phyloP scores from a whole-genome alignment of 768 basidiomycete genomes.

The Xerocomus potaroensis region DNA sequence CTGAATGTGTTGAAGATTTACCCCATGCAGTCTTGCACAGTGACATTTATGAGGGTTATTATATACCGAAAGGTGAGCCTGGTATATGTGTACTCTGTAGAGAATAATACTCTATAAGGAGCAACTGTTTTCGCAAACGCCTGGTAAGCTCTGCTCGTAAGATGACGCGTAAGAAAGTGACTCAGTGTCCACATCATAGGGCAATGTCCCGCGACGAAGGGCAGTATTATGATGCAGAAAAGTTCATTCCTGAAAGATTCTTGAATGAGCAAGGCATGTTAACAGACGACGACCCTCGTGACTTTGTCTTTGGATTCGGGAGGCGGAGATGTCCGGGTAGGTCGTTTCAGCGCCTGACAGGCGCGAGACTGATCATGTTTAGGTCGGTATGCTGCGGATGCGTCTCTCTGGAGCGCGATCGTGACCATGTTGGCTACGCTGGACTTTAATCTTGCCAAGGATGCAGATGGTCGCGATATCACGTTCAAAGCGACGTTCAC shows the following conservation, averaged over 20 bases:
- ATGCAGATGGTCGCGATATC: no score
- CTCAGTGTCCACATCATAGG: constrained; percentile 1
- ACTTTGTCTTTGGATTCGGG: constrained; percentile 9
- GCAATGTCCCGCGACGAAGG: constrained; percentile 9
- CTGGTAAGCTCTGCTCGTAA: constrained; percentile 1
- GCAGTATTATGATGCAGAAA: constrained; percentile 12
- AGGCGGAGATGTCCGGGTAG: constrained; percentile 5
- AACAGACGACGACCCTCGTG: constrained; percentile 5
- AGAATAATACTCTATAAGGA: no score
- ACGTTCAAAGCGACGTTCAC: no score
- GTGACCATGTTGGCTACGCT: constrained; percentile 8
- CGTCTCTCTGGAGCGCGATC: constrained; percentile 6
- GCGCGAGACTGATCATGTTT: not conserved
- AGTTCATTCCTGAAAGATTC: no score
- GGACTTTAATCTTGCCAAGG: constrained; percentile 1
- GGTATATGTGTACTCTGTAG: no score
- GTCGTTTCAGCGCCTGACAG: not conserved
- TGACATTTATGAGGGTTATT: no score
- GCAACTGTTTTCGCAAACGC: constrained; percentile 1
- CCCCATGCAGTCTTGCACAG: no score
- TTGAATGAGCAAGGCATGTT: no score
- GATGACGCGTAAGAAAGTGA: not conserved
- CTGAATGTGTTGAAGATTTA: no score
- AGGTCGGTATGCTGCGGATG: constrained; percentile 8
- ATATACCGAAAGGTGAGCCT: no score